A percentile compares a stretch with the other conserved stretches of the same genome.
Conservation (phyloP, 2,329 filamentous ascomycete genomes). For the Xylariaceae sp. region DNA sequence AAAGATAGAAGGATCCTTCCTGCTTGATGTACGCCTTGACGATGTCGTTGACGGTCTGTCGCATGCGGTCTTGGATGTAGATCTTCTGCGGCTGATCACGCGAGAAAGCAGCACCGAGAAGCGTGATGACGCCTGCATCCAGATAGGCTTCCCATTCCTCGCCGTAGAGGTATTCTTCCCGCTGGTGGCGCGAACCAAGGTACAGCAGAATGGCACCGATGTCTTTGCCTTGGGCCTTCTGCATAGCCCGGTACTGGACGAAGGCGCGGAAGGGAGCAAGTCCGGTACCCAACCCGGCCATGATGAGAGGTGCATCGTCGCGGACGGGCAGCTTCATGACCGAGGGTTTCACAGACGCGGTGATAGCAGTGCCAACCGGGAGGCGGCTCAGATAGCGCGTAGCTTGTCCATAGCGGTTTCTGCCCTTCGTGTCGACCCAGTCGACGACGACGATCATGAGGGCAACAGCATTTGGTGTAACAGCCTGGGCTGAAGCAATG, state of each 20-base stretch:
- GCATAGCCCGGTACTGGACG: conserved; percentile 95
- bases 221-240: conserved; percentile 94
- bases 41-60: conserved; percentile 78
- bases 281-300: conserved; percentile 97
- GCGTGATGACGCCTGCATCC: conserved; percentile 89
- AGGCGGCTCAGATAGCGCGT: conserved; percentile 83
- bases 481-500: conserved; percentile 96
- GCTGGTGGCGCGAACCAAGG: conserved; percentile 94
- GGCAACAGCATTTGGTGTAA: conserved; percentile 82
- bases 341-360: conserved; percentile 92
- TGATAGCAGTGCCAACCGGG: conserved; percentile 71
- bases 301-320: conserved; percentile 90
- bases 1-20: conserved; percentile 93
- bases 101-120: conserved; percentile 90
- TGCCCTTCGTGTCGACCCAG: conserved; percentile 86
- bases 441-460: conserved; percentile 97
- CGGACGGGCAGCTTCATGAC: conserved; percentile 96
- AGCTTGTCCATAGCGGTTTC: conserved; percentile 87
- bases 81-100: conserved; percentile 98
- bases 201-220: conserved; percentile 92
- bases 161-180: conserved; percentile 97
- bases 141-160: conserved; percentile 99
- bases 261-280: conserved; percentile 99
- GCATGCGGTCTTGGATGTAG: conserved; percentile 98
- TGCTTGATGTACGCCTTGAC: conserved; percentile 81